Conservation (phyloP, 108 stramenopile genomes). For the Skeletonema menzelii region DNA sequence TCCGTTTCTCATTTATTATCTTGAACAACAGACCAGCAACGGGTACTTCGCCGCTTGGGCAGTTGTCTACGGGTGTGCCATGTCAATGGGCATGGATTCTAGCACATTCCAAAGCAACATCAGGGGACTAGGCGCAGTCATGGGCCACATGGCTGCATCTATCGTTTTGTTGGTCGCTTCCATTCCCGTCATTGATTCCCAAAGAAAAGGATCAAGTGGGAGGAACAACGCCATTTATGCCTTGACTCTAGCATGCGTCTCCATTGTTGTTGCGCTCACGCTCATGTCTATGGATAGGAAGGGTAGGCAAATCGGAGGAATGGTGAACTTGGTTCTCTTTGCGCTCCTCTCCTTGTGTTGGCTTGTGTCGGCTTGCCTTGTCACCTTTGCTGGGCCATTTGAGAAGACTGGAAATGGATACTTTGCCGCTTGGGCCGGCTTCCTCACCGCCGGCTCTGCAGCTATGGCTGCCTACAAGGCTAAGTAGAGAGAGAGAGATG, state of each 20-base stretch:
- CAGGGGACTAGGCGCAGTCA: slow-evolving; percentile 26
- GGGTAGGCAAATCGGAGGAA: not conserved
- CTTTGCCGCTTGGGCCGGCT: slow-evolving; percentile 44
- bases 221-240: slow-evolving; percentile 17
- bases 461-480: not conserved
- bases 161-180: slow-evolving; percentile 40
- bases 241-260: slow-evolving; percentile 6
- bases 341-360: slow-evolving; percentile 42
- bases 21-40: slow-evolving; percentile 28
- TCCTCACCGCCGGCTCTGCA: not conserved
- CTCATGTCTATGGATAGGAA: slow-evolving; percentile 10
- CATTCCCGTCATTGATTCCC: not conserved
- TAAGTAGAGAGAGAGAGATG: not conserved
- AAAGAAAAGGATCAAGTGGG: not conserved
- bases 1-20: not conserved
- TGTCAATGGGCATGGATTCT: slow-evolving; percentile 20
- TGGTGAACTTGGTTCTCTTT: slow-evolving; percentile 5
- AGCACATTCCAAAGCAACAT: slow-evolving; percentile 8
- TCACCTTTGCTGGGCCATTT: slow-evolving; percentile 60
- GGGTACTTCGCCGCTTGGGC: slow-evolving; percentile 65
- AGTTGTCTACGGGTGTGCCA: slow-evolving; percentile 32
- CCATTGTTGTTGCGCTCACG: not conserved
- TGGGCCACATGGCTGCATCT: slow-evolving; percentile 38
- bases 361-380: slow-evolving; percentile 46
- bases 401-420: slow-evolving; percentile 54